A percentile compares a stretch with the other conserved stretches of the same genome.
Evolutionary conservation across 2,329 filamentous ascomycete genomes (phyloP).

Genomic region (Pseudofabraea citricarpa): DNA sequence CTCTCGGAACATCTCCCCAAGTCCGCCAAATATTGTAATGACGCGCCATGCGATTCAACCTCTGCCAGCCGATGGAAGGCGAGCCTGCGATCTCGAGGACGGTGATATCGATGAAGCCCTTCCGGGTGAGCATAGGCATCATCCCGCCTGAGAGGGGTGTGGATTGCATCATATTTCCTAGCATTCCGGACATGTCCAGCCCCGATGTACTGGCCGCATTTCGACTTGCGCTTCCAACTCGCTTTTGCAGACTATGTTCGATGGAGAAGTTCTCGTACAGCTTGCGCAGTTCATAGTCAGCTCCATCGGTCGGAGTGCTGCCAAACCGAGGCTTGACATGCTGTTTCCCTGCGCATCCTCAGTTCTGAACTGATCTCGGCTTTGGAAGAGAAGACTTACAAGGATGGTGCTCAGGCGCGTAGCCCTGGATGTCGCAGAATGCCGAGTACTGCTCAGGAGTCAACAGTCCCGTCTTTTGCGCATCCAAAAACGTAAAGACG

Average conservation of each 20-base stretch:
- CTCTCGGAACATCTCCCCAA: slow-evolving; percentile 7
- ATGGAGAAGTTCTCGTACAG: slow-evolving; percentile 10
- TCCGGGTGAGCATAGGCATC: slow-evolving; percentile 46
- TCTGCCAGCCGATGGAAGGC: slow-evolving; percentile 3
- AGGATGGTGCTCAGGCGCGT: slow-evolving; percentile 6
- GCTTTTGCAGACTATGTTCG: slow-evolving; percentile 4
- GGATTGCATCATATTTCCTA: not conserved
- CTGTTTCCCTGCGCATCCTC: too few species aligned
- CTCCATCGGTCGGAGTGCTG: too few species aligned
- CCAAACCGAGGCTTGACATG: too few species aligned
- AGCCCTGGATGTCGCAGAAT: slow-evolving; percentile 8
- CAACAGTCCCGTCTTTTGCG: slow-evolving; percentile 4
- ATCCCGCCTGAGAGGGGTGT: slow-evolving; percentile 4
- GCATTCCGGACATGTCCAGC: not conserved
- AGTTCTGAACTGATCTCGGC: too few species aligned
- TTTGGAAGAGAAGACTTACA: slow-evolving; percentile 7
- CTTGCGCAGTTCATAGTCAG: slow-evolving; percentile 8
- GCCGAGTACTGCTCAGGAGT: slow-evolving; percentile 10
- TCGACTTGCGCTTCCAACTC: not conserved
- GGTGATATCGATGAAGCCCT: slow-evolving; percentile 50
- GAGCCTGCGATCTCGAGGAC: slow-evolving; percentile 5
- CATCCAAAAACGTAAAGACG: slow-evolving; percentile 8
- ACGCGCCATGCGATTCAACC: slow-evolving; percentile 4
- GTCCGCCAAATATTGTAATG: slow-evolving; percentile 8
- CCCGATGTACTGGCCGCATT: not conserved